Percentiles rank a stretch among this genome's conserved stretches.
phyloP scores from a whole-genome alignment of 2,329 filamentous ascomycete species.

The Cercospora zeina region DNA sequence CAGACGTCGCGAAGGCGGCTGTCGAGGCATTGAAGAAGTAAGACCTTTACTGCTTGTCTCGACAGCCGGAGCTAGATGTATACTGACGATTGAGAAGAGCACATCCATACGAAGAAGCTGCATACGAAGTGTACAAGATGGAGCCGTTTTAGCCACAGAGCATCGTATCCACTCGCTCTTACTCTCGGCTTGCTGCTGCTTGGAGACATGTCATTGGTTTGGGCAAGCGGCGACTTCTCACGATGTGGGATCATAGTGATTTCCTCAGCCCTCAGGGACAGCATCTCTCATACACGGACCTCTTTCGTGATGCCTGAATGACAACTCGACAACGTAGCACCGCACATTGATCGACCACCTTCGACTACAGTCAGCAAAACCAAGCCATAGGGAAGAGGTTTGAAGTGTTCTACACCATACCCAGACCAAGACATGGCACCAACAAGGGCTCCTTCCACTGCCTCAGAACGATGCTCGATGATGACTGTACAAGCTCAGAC shows the following conservation, averaged over 20 bases:
- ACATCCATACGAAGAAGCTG: slow-evolving; percentile 18
- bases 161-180: background rate
- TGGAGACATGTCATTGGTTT: background rate
- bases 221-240: background rate
- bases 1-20: slow-evolving; percentile 57
- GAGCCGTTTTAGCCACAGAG: slow-evolving; percentile 1
- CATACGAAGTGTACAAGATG: slow-evolving; percentile 18
- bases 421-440: background rate
- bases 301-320: no score
- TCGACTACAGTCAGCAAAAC: no score
- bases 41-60: slow-evolving; percentile 29
- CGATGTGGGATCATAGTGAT: no score
- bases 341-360: no score
- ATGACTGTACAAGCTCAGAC: background rate
- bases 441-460: background rate
- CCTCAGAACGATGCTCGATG: background rate
- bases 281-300: no score
- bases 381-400: background rate
- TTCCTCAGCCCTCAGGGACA: no score
- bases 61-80: background rate
- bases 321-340: no score
- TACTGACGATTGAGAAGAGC: background rate
- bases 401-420: background rate
- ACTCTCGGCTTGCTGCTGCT: background rate
- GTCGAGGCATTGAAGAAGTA: slow-evolving; percentile 67